phyloP scores from a whole-genome alignment of 176 grass and related monocot genomes.

The Lolium rigidum region DNA sequence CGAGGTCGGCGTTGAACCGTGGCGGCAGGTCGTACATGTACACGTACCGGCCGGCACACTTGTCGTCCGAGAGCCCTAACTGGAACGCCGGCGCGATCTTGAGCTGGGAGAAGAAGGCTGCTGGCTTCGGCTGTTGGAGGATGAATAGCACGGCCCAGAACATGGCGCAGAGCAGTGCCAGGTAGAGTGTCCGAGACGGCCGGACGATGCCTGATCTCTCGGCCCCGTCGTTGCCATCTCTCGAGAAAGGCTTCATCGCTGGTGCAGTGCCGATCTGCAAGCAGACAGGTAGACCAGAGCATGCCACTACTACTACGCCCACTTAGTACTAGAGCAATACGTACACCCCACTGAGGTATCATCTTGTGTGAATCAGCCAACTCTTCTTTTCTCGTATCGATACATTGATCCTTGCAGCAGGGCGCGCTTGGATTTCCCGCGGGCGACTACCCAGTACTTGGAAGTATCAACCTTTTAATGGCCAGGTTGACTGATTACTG shows the following conservation, averaged over 20 bases:
- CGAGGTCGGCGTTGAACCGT: slow-evolving; percentile 22
- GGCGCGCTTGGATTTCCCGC: no score
- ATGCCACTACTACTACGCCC: no score
- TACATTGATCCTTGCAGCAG: no score
- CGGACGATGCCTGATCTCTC: background rate
- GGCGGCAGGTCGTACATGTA: slow-evolving; percentile 22
- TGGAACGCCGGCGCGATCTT: background rate
- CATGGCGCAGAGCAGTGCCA: background rate
- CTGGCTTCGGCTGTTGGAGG: background rate
- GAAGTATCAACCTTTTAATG: no score
- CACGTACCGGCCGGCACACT: background rate
- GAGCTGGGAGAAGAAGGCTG: background rate
- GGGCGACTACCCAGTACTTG: no score
- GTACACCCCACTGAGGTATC: no score
- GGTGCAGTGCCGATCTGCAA: no score
- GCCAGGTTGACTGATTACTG: no score
- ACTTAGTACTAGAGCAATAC: no score
- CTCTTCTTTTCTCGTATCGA: no score
- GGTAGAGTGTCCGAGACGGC: background rate
- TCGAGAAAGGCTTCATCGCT: background rate
- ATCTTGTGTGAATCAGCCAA: no score
- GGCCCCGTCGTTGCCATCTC: background rate
- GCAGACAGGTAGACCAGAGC: no score
- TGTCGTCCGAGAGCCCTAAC: background rate
- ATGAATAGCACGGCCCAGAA: background rate